Evolutionary conservation across 2,329 filamentous ascomycete species (phyloP), one percentile per base, ranked within the genome.

Genomic region (Monilinia laxa): DNA sequence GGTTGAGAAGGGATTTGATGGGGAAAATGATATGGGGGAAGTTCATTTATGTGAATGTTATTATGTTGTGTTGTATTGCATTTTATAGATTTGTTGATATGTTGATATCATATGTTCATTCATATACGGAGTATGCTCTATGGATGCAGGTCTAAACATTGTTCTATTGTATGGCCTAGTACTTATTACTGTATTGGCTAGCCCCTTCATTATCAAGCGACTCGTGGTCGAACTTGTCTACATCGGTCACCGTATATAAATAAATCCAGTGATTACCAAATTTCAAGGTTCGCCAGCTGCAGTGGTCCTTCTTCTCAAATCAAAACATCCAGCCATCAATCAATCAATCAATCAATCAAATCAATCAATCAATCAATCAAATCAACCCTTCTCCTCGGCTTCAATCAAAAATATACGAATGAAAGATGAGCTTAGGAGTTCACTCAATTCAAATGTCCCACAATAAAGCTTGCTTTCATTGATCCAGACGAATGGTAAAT

Each of bases 301-400:
- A n/a, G n/a, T n/a, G n/a, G n/a, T n/a, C n/a, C 45, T 45, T 18
- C 57, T 59, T 16, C 5, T n/a, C 40, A 7, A 18, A n/a, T 23
- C 53, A 56, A 56, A 40, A 28, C 56, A 25, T 28, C 38, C 56
- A 58, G 25, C 25, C 20, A 31, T 47, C 56, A 31, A 59, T 35
- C 31, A 35, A 35, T 35, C 31, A 35, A 31, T 31, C 28, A n/a
- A n/a, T n/a, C n/a, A n/a, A n/a, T n/a, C n/a, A n/a, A 31, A 59
- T 35, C 31, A 35, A 35, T 35, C 31, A 35, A 31, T 47, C 56
- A 31, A 59, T 35, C 31, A 35, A 35, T 35, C 31, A 35, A 35
- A 35, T 35, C 31, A 35, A 35, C 18, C 20, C 12, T 59, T 14
- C 25, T 47, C 42, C 23, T 47, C 40, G 38, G 10, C 18, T 45